Conservation (phyloP, 208 protist species). For the Trypanosoma scelopori region DNA sequence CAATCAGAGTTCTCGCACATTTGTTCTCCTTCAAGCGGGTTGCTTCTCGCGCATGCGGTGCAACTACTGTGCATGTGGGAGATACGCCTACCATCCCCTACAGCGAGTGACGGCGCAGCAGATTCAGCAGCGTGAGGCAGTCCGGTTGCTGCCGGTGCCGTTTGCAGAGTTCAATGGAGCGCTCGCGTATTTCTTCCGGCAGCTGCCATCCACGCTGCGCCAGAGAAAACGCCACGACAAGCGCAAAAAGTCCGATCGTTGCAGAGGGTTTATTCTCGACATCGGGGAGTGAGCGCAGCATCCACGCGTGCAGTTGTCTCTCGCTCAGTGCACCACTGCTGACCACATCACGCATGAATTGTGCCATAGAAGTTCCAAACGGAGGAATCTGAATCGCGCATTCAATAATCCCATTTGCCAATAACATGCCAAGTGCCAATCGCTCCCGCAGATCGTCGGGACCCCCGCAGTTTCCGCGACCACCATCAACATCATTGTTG, state of each 20-base stretch:
- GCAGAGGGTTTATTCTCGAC: conserved; percentile 21
- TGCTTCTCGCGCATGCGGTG: too few relatives aligned
- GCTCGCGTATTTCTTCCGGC: conserved; percentile 16
- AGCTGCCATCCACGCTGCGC: conserved; percentile 24
- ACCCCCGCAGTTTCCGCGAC: background rate
- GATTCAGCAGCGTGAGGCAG: conserved; percentile 18
- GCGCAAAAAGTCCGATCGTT: conserved; percentile 31
- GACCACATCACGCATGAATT: conserved; percentile 61
- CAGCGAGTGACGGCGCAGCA: conserved; percentile 10
- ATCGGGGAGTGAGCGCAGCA: conserved; percentile 28
- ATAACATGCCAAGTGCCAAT: background rate
- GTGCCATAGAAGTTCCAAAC: conserved; percentile 44
- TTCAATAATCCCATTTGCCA: conserved; percentile 31
- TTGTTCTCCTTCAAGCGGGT: too few relatives aligned
- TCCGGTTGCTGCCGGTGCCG: conserved; percentile 24
- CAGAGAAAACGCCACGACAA: conserved; percentile 49
- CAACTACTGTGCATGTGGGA: background rate
- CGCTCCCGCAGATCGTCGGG: background rate
- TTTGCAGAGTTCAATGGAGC: conserved; percentile 14
- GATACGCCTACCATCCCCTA: background rate
- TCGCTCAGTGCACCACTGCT: conserved; percentile 29
- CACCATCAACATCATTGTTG: background rate
- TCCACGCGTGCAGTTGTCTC: conserved; percentile 42
- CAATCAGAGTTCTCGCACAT: too few relatives aligned
- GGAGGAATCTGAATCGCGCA: conserved; percentile 33